Percentiles rank a stretch among this genome's conserved stretches.
Evolutionary conservation across 2,329 filamentous ascomycete genomes (phyloP).

Genomic region (Aspergillus sp.): DNA sequence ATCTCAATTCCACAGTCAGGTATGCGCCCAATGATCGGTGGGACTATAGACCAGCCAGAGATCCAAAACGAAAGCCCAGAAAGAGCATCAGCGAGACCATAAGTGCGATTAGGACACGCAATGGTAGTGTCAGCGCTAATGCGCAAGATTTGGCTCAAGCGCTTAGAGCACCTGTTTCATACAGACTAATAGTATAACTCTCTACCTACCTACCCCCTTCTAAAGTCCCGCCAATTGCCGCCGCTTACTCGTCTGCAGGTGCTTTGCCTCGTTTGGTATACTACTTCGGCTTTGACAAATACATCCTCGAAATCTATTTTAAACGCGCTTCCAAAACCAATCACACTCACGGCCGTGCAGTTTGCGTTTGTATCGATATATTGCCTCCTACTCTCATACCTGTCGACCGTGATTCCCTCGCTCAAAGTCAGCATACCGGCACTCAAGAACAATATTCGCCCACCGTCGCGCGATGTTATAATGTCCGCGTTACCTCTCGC

Average conservation of each 20-base stretch:
- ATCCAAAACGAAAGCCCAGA: constrained; percentile 64
- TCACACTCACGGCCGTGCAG: constrained; percentile 88
- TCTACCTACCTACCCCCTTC: constrained; percentile 10
- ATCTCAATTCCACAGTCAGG: constrained; percentile 27
- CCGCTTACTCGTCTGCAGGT: constrained; percentile 54
- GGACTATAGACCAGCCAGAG: constrained; percentile 47
- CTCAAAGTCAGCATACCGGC: constrained; percentile 73
- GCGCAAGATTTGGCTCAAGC: constrained; percentile 91
- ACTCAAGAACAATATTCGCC: constrained; percentile 78
- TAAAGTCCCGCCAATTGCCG: neutral
- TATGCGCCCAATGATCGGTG: constrained; percentile 54
- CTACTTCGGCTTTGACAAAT: constrained; percentile 92
- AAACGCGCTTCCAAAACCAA: constrained; percentile 84
- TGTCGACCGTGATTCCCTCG: constrained; percentile 70
- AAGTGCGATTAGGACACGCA: constrained; percentile 74
- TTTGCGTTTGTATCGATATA: constrained; percentile 90
- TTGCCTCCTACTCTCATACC: constrained; percentile 76
- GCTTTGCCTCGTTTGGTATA: constrained; percentile 89
- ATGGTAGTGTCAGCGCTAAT: constrained; percentile 85
- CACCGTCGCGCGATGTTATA: constrained; percentile 78
- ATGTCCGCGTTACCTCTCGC: constrained; percentile 86
- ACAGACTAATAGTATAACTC: constrained; percentile 74
- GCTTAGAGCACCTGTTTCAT: constrained; percentile 84
- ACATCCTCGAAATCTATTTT: constrained; percentile 97
- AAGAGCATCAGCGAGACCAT: constrained; percentile 91